Percentiles rank a stretch among this genome's conserved stretches.
Conservation (phyloP, 495 filamentous ascomycete species). For the Aspergillus saccharolyticus region DNA sequence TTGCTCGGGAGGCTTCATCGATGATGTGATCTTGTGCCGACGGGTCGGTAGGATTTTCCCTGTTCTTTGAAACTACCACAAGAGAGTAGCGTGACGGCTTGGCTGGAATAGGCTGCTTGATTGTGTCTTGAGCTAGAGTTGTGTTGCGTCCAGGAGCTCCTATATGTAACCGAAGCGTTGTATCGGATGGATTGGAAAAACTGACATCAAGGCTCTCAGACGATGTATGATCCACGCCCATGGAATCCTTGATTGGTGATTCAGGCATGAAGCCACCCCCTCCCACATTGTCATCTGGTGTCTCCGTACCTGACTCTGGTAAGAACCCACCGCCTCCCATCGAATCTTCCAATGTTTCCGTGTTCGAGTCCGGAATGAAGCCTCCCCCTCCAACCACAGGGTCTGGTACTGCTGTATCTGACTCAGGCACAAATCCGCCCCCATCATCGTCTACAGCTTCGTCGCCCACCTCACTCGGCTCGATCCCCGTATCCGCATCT, state of each 20-base stretch:
- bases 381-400: background rate
- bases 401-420: background rate
- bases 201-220: background rate
- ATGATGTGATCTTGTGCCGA: background rate
- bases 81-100: slow-evolving; percentile 27
- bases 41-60: background rate
- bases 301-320: background rate
- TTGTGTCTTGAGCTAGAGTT: background rate
- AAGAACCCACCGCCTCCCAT: background rate
- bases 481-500: slow-evolving; percentile 21
- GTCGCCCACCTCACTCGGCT: slow-evolving; percentile 13
- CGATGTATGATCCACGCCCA: background rate
- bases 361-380: background rate
- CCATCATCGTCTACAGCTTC: slow-evolving; percentile 20
- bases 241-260: background rate
- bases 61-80: slow-evolving; percentile 28
- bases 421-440: slow-evolving; percentile 33
- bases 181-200: background rate
- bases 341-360: background rate
- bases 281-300: background rate
- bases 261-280: background rate
- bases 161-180: background rate
- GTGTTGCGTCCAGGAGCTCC: background rate
- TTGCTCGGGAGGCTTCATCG: slow-evolving; percentile 11
- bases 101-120: background rate